Evolutionary conservation across 2,329 filamentous ascomycete genomes (phyloP).

Genomic region (Aspergillus viridinutans): DNA sequence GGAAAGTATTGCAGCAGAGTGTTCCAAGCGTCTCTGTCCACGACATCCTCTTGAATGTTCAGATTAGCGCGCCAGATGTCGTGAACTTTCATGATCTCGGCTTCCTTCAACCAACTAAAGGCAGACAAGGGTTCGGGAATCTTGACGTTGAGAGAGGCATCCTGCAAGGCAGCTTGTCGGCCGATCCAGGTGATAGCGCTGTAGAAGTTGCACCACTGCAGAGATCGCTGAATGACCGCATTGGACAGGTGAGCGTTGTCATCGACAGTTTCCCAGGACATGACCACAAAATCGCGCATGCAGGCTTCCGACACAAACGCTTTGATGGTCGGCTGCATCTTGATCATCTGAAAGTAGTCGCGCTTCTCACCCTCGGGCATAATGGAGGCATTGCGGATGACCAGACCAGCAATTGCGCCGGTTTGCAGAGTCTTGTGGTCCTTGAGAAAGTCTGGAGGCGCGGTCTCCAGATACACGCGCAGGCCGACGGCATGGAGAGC

Average conservation of each 20-base stretch:
- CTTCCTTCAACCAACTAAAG: slow-evolving; percentile 46
- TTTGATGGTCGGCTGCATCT: slow-evolving; percentile 40
- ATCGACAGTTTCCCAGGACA: slow-evolving; percentile 45
- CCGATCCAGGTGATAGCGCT: slow-evolving; percentile 45
- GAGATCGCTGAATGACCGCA: slow-evolving; percentile 41
- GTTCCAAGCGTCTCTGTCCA: slow-evolving; percentile 21
- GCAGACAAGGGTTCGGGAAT: slow-evolving; percentile 40
- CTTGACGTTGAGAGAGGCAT: slow-evolving; percentile 31
- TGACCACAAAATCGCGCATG: slow-evolving; percentile 39
- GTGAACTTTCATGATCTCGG: slow-evolving; percentile 42
- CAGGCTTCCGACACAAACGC: slow-evolving; percentile 46
- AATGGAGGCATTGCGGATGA: slow-evolving; percentile 42
- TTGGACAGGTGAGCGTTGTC: slow-evolving; percentile 36
- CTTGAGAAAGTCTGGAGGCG: slow-evolving; percentile 38
- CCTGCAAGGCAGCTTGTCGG: slow-evolving; percentile 30
- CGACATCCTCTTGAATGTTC: slow-evolving; percentile 16
- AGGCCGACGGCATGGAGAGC: slow-evolving; percentile 35
- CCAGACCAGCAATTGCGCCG: slow-evolving; percentile 34
- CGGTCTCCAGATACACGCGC: slow-evolving; percentile 41
- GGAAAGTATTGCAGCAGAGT: slow-evolving; percentile 26
- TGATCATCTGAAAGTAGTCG: slow-evolving; percentile 43
- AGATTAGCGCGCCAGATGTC: slow-evolving; percentile 39
- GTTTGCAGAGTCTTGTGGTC: slow-evolving; percentile 33
- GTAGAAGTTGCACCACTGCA: slow-evolving; percentile 47
- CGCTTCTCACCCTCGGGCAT: slow-evolving; percentile 38